Conservation (phyloP, 192 early-diverging fungal species). For the Backusella parvicylindrica region DNA sequence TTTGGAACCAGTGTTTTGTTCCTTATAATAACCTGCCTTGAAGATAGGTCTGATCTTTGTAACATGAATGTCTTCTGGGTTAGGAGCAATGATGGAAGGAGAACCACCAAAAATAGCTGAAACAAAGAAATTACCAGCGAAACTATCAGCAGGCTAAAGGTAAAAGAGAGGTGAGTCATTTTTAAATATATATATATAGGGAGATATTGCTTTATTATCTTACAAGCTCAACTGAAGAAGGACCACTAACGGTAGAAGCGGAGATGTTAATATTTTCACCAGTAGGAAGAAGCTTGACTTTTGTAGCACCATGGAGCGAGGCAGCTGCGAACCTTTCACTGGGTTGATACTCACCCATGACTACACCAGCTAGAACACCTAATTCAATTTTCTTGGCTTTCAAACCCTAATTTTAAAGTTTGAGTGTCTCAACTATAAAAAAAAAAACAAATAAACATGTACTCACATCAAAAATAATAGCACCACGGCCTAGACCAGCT, state of each 20-base stretch:
- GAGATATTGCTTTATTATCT: not conserved
- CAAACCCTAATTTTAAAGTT: slow-evolving; percentile 9
- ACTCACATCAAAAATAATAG: slow-evolving; percentile 17
- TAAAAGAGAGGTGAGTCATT: not conserved
- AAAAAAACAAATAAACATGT: not conserved
- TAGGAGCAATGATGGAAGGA: slow-evolving; percentile 18
- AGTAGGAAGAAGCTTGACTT: slow-evolving; percentile 12
- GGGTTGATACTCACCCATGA: slow-evolving; percentile 17
- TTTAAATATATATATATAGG: not conserved
- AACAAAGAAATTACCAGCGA: slow-evolving; percentile 19
- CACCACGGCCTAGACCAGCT: slow-evolving; percentile 27
- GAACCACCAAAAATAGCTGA: not conserved
- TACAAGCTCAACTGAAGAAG: slow-evolving; percentile 11
- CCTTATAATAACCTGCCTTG: slow-evolving; percentile 28
- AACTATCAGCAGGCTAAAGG: slow-evolving; percentile 23
- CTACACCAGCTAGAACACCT: slow-evolving; percentile 11
- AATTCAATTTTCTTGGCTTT: slow-evolving; percentile 17
- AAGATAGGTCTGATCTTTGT: slow-evolving; percentile 21
- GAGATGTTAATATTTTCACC: slow-evolving; percentile 1
- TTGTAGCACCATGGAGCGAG: slow-evolving; percentile 1
- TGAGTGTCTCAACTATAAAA: not conserved
- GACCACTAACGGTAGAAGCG: slow-evolving; percentile 7
- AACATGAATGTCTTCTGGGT: slow-evolving; percentile 31
- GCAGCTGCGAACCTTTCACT: slow-evolving; percentile 4
- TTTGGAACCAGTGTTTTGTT: not conserved